Conservation (phyloP, 768 basidiomycete genomes). For the Xerocomellus chrysenteron region DNA sequence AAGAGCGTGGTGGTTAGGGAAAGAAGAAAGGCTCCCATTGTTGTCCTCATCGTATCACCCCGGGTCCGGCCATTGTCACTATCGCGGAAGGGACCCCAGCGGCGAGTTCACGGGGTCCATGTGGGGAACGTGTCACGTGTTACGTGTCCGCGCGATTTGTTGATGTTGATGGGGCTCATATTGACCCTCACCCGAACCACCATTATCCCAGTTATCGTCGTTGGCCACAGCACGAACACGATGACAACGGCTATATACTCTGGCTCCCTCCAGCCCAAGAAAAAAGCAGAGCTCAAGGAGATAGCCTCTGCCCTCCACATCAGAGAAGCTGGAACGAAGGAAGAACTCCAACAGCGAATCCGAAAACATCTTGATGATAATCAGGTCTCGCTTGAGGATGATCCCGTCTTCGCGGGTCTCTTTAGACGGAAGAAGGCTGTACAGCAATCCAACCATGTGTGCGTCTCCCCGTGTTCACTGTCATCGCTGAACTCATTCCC, state of each 20-base stretch:
- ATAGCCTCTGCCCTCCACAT: constrained; percentile 55
- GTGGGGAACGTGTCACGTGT: constrained; percentile 21
- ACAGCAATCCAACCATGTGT: constrained; percentile 14
- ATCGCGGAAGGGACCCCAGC: not conserved
- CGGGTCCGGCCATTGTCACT: no score
- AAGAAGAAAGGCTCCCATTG: constrained; percentile 5
- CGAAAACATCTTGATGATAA: constrained; percentile 60
- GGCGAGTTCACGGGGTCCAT: constrained; percentile 6
- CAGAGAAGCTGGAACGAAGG: constrained; percentile 58
- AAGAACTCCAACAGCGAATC: constrained; percentile 61
- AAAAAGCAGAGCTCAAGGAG: constrained; percentile 65
- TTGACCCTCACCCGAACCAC: constrained; percentile 13
- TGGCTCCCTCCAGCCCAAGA: constrained; percentile 61
- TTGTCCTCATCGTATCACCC: no score
- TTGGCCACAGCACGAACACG: constrained; percentile 6
- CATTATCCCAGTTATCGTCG: constrained; percentile 1
- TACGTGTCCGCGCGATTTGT: constrained; percentile 28
- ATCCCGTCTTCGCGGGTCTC: constrained; percentile 57
- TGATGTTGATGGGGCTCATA: constrained; percentile 28
- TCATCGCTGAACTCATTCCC: not conserved
- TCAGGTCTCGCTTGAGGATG: constrained; percentile 52
- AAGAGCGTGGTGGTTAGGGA: constrained; percentile 15
- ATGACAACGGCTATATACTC: constrained; percentile 48
- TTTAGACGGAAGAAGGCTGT: constrained; percentile 42
- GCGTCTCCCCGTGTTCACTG: constrained; percentile 1